Evolutionary conservation across 805 yeast genomes (phyloP).

Genomic region (Ogataea pilisensis): DNA sequence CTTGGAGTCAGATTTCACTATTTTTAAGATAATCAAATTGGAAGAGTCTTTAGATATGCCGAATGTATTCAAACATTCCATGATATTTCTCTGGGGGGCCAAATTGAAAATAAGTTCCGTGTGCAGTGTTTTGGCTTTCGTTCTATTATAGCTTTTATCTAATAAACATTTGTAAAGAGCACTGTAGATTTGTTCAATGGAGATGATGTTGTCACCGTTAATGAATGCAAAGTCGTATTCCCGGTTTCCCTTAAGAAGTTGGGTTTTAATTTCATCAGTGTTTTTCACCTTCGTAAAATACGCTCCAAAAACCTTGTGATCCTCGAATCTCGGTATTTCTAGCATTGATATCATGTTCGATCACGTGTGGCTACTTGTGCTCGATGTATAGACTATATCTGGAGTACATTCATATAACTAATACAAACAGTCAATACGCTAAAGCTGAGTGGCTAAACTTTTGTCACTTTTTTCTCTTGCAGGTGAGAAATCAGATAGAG

Average conservation of each 20-base stretch:
- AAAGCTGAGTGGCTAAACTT: too few species aligned
- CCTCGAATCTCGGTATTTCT: conserved; percentile 17
- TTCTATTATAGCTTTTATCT: conserved; percentile 43
- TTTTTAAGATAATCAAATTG: conserved; percentile 49
- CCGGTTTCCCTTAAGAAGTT: conserved; percentile 41
- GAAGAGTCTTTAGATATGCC: conserved; percentile 55
- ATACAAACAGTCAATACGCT: too few species aligned
- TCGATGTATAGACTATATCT: too few species aligned
- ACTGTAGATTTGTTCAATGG: conserved; percentile 57
- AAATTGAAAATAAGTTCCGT: conserved; percentile 69
- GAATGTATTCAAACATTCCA: conserved; percentile 66
- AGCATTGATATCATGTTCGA: conserved; percentile 5
- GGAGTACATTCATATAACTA: too few species aligned
- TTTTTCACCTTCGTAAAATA: conserved; percentile 45
- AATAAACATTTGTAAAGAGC: conserved; percentile 58
- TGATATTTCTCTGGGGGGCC: conserved; percentile 66
- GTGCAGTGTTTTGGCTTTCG: conserved; percentile 62
- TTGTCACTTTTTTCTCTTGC: too few species aligned
- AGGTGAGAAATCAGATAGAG: too few species aligned
- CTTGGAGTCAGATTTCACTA: conserved; percentile 27
- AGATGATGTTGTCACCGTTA: conserved; percentile 52
- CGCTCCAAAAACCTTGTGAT: conserved; percentile 19
- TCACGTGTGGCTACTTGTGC: too few species aligned
- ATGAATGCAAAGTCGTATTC: conserved; percentile 62
- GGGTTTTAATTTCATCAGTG: conserved; percentile 39